Evolutionary conservation across 2,329 filamentous ascomycete genomes (phyloP).

Genomic region (Achaetomium macrosporum): DNA sequence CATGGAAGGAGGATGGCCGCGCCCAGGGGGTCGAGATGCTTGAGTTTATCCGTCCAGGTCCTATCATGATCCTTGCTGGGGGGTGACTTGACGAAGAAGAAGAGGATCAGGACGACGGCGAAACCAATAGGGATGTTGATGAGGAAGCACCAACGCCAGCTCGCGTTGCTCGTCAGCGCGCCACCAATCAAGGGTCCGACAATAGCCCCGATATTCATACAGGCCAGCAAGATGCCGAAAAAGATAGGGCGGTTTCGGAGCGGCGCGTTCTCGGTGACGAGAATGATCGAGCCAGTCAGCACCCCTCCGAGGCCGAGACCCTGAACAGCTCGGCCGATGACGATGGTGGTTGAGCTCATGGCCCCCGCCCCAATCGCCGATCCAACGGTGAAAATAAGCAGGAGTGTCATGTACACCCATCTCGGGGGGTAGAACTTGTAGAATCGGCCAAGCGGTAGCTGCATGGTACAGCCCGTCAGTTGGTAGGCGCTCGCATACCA

Average conservation of each 20-base stretch:
- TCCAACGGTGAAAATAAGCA: background rate
- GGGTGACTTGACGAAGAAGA: background rate
- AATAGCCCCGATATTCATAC: background rate
- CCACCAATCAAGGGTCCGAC: background rate
- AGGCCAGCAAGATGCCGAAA: background rate
- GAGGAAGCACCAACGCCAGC: background rate
- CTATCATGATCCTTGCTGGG: background rate
- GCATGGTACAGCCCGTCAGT: background rate
- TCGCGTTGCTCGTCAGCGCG: background rate
- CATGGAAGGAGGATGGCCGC: background rate
- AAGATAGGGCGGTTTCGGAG: background rate
- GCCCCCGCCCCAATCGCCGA: background rate
- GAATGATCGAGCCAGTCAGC: background rate
- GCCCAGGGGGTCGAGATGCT: background rate
- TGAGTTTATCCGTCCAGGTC: background rate
- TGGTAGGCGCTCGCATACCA: background rate
- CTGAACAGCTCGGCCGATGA: background rate
- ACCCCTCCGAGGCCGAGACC: background rate
- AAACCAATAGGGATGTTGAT: background rate
- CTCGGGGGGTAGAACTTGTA: background rate
- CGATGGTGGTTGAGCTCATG: background rate
- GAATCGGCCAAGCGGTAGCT: background rate
- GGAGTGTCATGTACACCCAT: background rate
- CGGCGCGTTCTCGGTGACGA: background rate
- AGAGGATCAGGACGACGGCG: background rate